Percentiles rank a stretch among this genome's conserved stretches.
Conservation (phyloP, 768 basidiomycete species). For the Sutorius australiensis region DNA sequence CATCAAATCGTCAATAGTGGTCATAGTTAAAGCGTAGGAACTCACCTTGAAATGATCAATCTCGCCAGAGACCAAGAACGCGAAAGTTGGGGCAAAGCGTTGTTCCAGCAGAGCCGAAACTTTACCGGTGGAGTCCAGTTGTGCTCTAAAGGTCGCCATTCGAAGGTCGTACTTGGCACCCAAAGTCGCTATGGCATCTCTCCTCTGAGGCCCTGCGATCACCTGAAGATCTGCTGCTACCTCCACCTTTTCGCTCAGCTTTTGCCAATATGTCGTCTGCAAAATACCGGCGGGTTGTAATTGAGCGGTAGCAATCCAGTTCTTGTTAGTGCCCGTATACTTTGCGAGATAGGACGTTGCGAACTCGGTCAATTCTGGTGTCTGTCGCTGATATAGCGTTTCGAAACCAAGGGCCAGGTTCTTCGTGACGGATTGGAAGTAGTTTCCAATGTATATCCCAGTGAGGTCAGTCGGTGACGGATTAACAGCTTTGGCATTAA, state of each 20-base stretch:
- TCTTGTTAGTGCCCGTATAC: slow-evolving; percentile 64
- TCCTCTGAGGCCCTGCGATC: slow-evolving; percentile 69
- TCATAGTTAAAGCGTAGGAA: neutral
- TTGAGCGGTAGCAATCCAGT: slow-evolving; percentile 93
- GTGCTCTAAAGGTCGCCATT: slow-evolving; percentile 89
- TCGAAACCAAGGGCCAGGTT: slow-evolving; percentile 87
- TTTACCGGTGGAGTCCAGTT: slow-evolving; percentile 92
- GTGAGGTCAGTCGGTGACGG: slow-evolving; percentile 83
- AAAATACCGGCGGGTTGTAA: slow-evolving; percentile 77
- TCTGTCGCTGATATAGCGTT: slow-evolving; percentile 74
- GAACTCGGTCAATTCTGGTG: slow-evolving; percentile 66
- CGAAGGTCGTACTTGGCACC: slow-evolving; percentile 97
- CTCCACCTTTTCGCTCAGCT: slow-evolving; percentile 91
- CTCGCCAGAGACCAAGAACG: slow-evolving; percentile 93
- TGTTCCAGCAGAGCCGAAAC: slow-evolving; percentile 94
- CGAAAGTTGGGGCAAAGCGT: slow-evolving; percentile 91
- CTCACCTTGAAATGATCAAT: slow-evolving; percentile 97
- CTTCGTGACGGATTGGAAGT: slow-evolving; percentile 90
- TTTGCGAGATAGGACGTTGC: slow-evolving; percentile 79
- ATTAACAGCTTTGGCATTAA: slow-evolving; percentile 88
- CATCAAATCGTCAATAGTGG: neutral
- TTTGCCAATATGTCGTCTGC: slow-evolving; percentile 96
- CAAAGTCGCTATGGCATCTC: slow-evolving; percentile 90
- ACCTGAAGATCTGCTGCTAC: slow-evolving; percentile 93
- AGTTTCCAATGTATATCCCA: slow-evolving; percentile 88